These are phyloP conservation scores for Erodium trifolium DNA, from an alignment of 441 rosid species.

Conservation along the genomic window DNA sequence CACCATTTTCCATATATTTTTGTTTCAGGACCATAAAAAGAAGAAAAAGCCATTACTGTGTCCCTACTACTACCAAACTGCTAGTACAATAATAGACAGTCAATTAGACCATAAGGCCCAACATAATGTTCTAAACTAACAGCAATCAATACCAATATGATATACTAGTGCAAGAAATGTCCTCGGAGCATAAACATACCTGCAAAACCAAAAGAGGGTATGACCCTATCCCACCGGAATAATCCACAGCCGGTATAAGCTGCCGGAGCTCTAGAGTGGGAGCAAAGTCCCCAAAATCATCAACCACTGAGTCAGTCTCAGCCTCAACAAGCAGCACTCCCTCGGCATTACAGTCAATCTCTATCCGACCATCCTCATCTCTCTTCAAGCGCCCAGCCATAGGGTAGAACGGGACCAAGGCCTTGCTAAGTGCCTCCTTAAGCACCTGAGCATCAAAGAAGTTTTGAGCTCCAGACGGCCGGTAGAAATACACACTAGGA, in stretches of 20 bases:
- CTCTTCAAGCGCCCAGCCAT: conserved; percentile 31
- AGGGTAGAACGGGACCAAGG: conserved; percentile 35
- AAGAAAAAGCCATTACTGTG: not conserved
- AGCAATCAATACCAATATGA: not conserved
- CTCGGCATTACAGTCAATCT: conserved; percentile 27
- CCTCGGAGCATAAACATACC: conserved; percentile 29
- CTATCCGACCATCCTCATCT: conserved; percentile 25
- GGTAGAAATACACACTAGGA: conserved; percentile 21
- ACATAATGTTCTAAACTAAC: not conserved
- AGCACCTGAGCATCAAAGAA: conserved; percentile 28
- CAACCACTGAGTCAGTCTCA: conserved; percentile 18
- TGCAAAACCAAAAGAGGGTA: conserved; percentile 83
- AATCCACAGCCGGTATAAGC: conserved; percentile 24
- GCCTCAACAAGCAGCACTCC: conserved; percentile 36
- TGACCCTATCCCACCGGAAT: conserved; percentile 20
- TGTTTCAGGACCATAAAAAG: not conserved
- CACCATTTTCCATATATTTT: not conserved
- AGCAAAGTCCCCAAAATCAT: conserved; percentile 25
- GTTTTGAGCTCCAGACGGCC: conserved; percentile 17
- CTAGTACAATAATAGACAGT: not conserved
- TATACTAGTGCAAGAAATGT: not conserved
- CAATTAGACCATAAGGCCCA: not conserved
- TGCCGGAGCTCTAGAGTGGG: conserved; percentile 15
- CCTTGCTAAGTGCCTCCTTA: conserved; percentile 32
- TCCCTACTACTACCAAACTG: not conserved